Evolutionary conservation across 2,329 filamentous ascomycete genomes (phyloP).

Genomic region (Monosporascus sp.): DNA sequence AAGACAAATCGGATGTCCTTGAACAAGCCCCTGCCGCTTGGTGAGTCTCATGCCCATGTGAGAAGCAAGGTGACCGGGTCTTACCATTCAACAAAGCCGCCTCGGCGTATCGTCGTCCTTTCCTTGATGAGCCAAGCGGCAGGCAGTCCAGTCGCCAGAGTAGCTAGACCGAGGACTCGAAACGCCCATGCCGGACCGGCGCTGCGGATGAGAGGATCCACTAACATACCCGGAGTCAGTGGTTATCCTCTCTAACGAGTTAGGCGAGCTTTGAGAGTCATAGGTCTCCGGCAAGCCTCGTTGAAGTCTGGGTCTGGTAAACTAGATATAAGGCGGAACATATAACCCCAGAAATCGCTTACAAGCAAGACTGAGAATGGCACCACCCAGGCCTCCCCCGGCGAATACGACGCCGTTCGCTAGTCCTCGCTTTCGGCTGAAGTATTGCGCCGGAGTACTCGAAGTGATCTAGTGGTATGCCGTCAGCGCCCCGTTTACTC

Average conservation of each 20-base stretch:
- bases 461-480: conserved; percentile 33
- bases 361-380: conserved; percentile 35
- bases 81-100: conserved; percentile 46
- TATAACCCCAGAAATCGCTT: no score
- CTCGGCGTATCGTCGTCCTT: conserved; percentile 32
- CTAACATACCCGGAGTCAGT: no score
- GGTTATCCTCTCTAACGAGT: no score
- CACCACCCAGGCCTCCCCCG: conserved; percentile 44
- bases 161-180: conserved; percentile 47
- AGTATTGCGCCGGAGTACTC: conserved; percentile 42
- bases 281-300: no score
- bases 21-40: neutral
- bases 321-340: no score
- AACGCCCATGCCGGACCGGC: conserved; percentile 48
- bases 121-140: conserved; percentile 51
- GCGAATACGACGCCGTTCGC: conserved; percentile 42
- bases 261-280: no score
- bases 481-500: neutral
- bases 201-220: conserved; percentile 34
- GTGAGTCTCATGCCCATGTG: neutral
- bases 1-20: conserved; percentile 43
- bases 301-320: no score
- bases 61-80: conserved; percentile 4
- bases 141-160: conserved; percentile 49
- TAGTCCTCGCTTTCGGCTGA: conserved; percentile 38